Evolutionary conservation across 257 asterid species (phyloP).

Genomic region (Nyctanthes arbortristis): DNA sequence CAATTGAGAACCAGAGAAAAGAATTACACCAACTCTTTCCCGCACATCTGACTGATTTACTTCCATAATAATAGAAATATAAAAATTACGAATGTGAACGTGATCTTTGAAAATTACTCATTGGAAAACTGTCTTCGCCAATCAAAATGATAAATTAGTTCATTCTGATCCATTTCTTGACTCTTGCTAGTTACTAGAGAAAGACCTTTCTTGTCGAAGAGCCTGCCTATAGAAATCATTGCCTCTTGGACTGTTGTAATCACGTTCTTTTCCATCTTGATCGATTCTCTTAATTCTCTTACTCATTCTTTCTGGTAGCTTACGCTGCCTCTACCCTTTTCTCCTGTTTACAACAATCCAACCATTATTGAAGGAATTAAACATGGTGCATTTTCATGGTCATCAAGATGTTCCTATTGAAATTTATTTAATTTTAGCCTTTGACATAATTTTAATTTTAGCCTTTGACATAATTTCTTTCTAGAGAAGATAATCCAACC

Average conservation of each 20-base stretch:
- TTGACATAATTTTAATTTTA: no score
- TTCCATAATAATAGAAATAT: neutral
- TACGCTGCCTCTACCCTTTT: conserved; percentile 79
- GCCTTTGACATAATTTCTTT: neutral
- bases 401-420: neutral
- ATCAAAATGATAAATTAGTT: conserved; percentile 20
- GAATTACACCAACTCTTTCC: conserved; percentile 11
- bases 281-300: conserved; percentile 57
- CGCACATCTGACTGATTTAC: conserved; percentile 19
- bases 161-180: conserved; percentile 59
- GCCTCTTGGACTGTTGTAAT: conserved; percentile 65
- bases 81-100: conserved; percentile 39
- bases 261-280: conserved; percentile 58
- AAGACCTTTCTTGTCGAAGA: conserved; percentile 56
- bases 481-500: neutral
- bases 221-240: conserved; percentile 71
- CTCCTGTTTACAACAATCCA: conserved; percentile 55
- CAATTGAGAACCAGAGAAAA: conserved; percentile 2
- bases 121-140: conserved; percentile 29
- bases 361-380: conserved; percentile 13
- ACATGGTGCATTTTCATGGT: neutral
- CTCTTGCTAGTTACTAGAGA: conserved; percentile 48
- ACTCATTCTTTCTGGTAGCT: conserved; percentile 65
- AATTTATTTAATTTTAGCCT: neutral
- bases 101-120: conserved; percentile 41